Evolutionary conservation across 805 yeast genomes (phyloP), one percentile per base, ranked within the genome.

Genomic region (Blastobotrys chiropterorum): DNA sequence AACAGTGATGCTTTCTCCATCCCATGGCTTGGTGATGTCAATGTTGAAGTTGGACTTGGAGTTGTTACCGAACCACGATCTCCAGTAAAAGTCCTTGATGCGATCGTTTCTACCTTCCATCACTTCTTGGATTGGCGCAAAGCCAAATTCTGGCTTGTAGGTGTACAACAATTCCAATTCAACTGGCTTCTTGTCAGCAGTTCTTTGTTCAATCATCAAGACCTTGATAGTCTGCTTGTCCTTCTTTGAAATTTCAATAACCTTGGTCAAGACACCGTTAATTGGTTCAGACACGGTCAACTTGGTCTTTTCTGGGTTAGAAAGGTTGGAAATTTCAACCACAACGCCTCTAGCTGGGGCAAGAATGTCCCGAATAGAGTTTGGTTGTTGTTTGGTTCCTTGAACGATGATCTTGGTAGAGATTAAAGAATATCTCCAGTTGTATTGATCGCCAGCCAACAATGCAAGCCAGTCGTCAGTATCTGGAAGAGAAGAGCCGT

Each of bases 81-180:
- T 84, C 99, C 99, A 94, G 82, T 94, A 94, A 77, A 94, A 88
- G 70, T 83, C 82, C 76, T 94, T 94, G 72, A 95, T 92, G 70
- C 98, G 81, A 55, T 80, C 81, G 72, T 94, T 94, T 76, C 99
- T 84, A 63, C 83, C 94, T 58, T 82, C 86, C 83, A 88, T 85
- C 39, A 85, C 80, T 73, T 94, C 99, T 59, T 82, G 75, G 60
- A 94, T 86, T 66, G 99, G 98, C 54, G 97, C 95, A 67, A 85
- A 90, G n/a, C 99, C 99, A 67, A 85, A 87, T 49, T 80, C 77
- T 26, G 96, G 88, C 62, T 82, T 76, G 75, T 85, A 94, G 49
- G 73, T 79, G 80, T 85, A 95, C 58, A 81, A 75, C 71, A 94
- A 80, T 59, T 85, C 82, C 65, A 94, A 79, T 39, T 86, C 79